Conservation (phyloP, 495 filamentous ascomycete species). For the Geoglossum glabrum region DNA sequence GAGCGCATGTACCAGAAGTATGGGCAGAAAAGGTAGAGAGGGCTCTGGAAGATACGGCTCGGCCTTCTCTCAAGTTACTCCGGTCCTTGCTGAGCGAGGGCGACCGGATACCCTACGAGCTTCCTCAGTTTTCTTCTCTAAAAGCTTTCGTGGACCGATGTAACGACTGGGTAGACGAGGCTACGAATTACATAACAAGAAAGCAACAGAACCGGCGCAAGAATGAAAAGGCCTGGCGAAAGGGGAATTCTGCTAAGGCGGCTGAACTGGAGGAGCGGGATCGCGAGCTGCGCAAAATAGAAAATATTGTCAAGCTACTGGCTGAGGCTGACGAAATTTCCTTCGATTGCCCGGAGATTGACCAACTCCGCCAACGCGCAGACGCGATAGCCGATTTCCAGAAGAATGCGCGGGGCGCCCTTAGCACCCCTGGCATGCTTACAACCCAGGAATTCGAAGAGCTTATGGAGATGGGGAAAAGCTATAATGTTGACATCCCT, state of each 20-base stretch:
- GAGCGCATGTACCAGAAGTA: slow-evolving; percentile 62
- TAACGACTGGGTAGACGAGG: slow-evolving; percentile 97
- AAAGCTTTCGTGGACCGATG: slow-evolving; percentile 82
- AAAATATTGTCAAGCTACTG: slow-evolving; percentile 73
- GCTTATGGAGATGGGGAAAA: slow-evolving; percentile 65
- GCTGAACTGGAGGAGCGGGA: slow-evolving; percentile 78
- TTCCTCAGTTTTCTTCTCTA: slow-evolving; percentile 65
- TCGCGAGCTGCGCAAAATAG: slow-evolving; percentile 71
- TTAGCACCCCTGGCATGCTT: slow-evolving; percentile 38
- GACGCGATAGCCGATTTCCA: slow-evolving; percentile 78
- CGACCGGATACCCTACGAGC: slow-evolving; percentile 88
- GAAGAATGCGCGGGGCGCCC: slow-evolving; percentile 45
- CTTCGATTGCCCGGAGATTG: slow-evolving; percentile 90
- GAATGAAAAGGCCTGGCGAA: slow-evolving; percentile 82
- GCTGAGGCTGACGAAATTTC: slow-evolving; percentile 68
- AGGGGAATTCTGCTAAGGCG: slow-evolving; percentile 40
- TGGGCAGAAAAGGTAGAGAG: slow-evolving; percentile 87
- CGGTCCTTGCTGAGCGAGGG: slow-evolving; percentile 77
- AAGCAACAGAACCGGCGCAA: slow-evolving; percentile 98
- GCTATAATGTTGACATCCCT: slow-evolving; percentile 85
- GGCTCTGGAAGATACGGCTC: slow-evolving; percentile 58
- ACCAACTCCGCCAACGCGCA: slow-evolving; percentile 66
- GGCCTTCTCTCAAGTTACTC: slow-evolving; percentile 68
- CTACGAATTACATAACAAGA: slow-evolving; percentile 86
- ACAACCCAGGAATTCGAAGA: slow-evolving; percentile 66